These are phyloP conservation scores for Phytopythium litorale DNA, from an alignment of 352 stramenopile species.

Conservation along the genomic window DNA sequence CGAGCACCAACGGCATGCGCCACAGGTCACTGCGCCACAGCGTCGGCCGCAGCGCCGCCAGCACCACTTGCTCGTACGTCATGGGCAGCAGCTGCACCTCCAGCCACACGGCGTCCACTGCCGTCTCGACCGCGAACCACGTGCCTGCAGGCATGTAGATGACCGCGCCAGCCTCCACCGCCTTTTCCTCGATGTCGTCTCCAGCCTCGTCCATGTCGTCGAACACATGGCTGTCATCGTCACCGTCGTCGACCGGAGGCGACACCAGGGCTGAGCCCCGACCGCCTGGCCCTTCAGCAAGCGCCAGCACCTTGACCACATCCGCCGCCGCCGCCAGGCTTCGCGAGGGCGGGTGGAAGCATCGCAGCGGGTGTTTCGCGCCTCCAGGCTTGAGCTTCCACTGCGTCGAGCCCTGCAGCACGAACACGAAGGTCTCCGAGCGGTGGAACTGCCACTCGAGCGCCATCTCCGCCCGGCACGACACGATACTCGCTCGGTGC, in stretches of 20 bases:
- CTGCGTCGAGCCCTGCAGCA: constrained; percentile 22
- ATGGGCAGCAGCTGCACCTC: constrained; percentile 33
- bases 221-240: constrained; percentile 16
- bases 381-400: constrained; percentile 22
- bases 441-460: constrained; percentile 44
- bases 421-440: constrained; percentile 35
- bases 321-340: constrained; percentile 10
- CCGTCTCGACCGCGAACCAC: constrained; percentile 34
- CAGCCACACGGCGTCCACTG: constrained; percentile 29
- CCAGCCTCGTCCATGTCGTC: constrained; percentile 12
- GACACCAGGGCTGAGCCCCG: constrained; percentile 3
- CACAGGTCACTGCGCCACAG: constrained; percentile 20
- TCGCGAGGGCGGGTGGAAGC: constrained; percentile 23
- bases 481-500: background rate
- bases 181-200: background rate
- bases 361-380: constrained; percentile 18
- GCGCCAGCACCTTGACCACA: constrained; percentile 15
- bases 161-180: constrained; percentile 32
- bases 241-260: constrained; percentile 15
- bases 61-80: constrained; percentile 19
- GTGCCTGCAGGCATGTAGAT: constrained; percentile 47
- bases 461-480: constrained; percentile 7
- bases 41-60: constrained; percentile 28
- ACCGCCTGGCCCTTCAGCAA: constrained; percentile 6
- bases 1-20: constrained; percentile 13